phyloP scores from a whole-genome alignment of 352 stramenopile genomes.

The Globisporangium rhizosaccharum region DNA sequence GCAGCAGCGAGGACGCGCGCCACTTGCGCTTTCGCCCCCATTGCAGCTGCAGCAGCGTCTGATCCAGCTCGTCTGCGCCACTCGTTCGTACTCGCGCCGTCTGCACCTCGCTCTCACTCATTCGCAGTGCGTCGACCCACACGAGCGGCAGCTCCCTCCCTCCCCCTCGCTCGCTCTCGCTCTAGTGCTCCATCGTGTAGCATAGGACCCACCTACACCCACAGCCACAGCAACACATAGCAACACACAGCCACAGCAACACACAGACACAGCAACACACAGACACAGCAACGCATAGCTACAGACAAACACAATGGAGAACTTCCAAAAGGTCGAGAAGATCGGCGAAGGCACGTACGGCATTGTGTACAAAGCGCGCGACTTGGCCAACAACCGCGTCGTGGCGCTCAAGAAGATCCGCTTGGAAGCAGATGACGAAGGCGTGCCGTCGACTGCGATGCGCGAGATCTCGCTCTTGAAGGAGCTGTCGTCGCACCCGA shows the following conservation, averaged over 20 bases:
- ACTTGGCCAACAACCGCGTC: slow-evolving; percentile 86
- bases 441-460: slow-evolving; percentile 97
- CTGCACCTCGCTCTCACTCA: not conserved
- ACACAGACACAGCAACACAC: not conserved
- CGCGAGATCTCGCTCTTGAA: slow-evolving; percentile 96
- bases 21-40: slow-evolving; percentile 5
- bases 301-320: slow-evolving; percentile 45
- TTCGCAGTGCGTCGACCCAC: not conserved
- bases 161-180: not conserved
- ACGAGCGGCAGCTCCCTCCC: not conserved
- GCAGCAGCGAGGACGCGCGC: not conserved
- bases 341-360: slow-evolving; percentile 95
- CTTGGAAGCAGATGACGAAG: slow-evolving; percentile 91
- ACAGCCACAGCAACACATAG: not conserved
- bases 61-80: too few species aligned
- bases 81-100: not conserved
- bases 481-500: slow-evolving; percentile 92
- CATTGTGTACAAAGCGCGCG: slow-evolving; percentile 95
- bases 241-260: not conserved
- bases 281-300: not conserved
- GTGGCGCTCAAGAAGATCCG: slow-evolving; percentile 94
- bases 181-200: not conserved
- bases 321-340: slow-evolving; percentile 84
- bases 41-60: not conserved
- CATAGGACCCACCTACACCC: not conserved